phyloP scores from a whole-genome alignment of 2,329 filamentous ascomycete genomes.

The Eurotiales sp. region DNA sequence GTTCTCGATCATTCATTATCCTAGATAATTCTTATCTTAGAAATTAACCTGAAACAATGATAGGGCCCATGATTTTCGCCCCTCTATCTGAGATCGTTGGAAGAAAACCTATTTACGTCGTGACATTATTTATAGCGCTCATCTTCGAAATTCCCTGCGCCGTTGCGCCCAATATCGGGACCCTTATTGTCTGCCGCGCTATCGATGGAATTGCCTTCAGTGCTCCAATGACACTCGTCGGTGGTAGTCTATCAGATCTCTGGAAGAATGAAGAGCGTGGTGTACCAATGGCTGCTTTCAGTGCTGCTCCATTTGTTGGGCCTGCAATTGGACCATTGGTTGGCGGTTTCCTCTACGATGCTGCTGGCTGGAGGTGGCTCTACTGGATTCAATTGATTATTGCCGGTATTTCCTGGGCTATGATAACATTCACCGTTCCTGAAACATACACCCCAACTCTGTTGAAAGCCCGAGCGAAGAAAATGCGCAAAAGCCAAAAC shows the following conservation, averaged over 20 bases:
- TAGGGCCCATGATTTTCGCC: slow-evolving; percentile 73
- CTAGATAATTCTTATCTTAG: not conserved
- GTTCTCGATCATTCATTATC: slow-evolving; percentile 15
- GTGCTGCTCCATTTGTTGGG: slow-evolving; percentile 76
- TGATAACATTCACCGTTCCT: slow-evolving; percentile 84
- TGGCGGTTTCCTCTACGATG: slow-evolving; percentile 71
- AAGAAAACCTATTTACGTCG: slow-evolving; percentile 65
- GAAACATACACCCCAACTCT: slow-evolving; percentile 85
- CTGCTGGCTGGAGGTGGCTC: slow-evolving; percentile 73
- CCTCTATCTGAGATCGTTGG: slow-evolving; percentile 74
- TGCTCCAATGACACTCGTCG: slow-evolving; percentile 81
- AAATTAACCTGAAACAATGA: not conserved
- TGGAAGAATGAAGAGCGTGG: slow-evolving; percentile 81
- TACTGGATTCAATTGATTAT: slow-evolving; percentile 86
- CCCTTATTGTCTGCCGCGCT: slow-evolving; percentile 69
- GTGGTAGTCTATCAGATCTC: slow-evolving; percentile 77
- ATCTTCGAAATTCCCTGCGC: slow-evolving; percentile 79
- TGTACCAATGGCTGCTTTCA: slow-evolving; percentile 83
- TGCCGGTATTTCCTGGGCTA: slow-evolving; percentile 62
- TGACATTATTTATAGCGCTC: slow-evolving; percentile 66
- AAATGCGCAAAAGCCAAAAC: slow-evolving; percentile 66
- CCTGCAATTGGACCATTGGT: slow-evolving; percentile 73
- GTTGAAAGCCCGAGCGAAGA: slow-evolving; percentile 65
- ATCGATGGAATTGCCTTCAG: slow-evolving; percentile 83
- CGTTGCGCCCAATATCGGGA: slow-evolving; percentile 69